phyloP scores from a whole-genome alignment of 192 early-diverging fungal genomes.

The Backusella psychrophila region DNA sequence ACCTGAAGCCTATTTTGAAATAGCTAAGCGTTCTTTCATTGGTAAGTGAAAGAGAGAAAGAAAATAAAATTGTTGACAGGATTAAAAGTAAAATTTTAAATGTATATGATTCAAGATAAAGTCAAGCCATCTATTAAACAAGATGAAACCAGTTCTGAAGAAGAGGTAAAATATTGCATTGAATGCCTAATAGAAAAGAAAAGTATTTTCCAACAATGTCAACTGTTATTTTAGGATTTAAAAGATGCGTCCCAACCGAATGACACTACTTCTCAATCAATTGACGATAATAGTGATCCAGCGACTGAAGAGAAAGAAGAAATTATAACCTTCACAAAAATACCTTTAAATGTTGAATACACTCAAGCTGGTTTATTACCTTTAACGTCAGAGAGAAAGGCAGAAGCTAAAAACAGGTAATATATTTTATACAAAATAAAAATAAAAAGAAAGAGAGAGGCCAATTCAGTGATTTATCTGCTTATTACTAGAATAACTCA shows the following conservation, averaged over 20 bases:
- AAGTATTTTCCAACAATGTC: not conserved
- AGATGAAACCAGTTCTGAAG: slow-evolving; percentile 2
- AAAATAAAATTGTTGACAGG: not conserved
- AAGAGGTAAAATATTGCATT: not conserved
- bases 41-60: slow-evolving; percentile 9
- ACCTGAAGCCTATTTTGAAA: slow-evolving; percentile 54
- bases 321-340: slow-evolving; percentile 9
- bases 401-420: slow-evolving; percentile 31
- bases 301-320: slow-evolving; percentile 15
- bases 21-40: slow-evolving; percentile 34
- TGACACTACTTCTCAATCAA: slow-evolving; percentile 34
- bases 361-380: slow-evolving; percentile 24
- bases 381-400: slow-evolving; percentile 23
- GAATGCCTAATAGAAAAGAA: not conserved
- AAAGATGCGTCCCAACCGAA: slow-evolving; percentile 15
- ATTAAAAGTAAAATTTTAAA: not conserved
- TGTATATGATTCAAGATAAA: slow-evolving; percentile 37
- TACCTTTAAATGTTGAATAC: slow-evolving; percentile 22
- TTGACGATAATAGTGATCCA: slow-evolving; percentile 35
- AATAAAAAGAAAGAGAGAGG: not conserved
- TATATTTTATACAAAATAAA: not conserved
- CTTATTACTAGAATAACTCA: slow-evolving; percentile 24
- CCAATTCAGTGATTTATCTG: not conserved
- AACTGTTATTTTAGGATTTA: not conserved
- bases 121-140: slow-evolving; percentile 60